phyloP scores from a whole-genome alignment of 345 rosid genomes.

The Laguncularia racemosa region DNA sequence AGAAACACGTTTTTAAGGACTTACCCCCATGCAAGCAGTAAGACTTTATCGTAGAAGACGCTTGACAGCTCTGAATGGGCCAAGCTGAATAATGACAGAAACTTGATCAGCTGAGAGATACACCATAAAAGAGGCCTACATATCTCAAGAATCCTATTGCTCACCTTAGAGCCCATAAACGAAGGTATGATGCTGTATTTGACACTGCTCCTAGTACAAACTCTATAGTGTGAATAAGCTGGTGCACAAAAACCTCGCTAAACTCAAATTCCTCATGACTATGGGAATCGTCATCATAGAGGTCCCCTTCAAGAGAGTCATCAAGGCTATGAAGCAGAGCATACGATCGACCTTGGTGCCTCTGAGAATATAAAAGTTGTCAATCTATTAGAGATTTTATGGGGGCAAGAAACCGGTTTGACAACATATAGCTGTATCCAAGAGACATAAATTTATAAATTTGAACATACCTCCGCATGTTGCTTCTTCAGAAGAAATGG shows the following conservation, averaged over 20 bases:
- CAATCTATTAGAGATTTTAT: neutral
- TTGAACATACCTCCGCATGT: conserved; percentile 35
- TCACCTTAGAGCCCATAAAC: conserved; percentile 70
- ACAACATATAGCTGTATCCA: neutral
- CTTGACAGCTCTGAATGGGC: conserved; percentile 67
- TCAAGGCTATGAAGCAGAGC: conserved; percentile 25
- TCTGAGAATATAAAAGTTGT: conserved; percentile 19
- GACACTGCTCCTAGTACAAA: conserved; percentile 67
- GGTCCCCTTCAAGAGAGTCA: conserved; percentile 41
- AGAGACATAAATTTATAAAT: neutral
- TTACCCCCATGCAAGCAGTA: conserved; percentile 58
- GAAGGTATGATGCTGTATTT: conserved; percentile 60
- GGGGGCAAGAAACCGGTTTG: neutral
- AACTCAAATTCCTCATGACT: conserved; percentile 56
- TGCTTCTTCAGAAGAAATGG: conserved; percentile 60
- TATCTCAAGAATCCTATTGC: conserved; percentile 3
- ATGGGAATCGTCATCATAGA: conserved; percentile 22
- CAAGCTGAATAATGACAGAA: conserved; percentile 27
- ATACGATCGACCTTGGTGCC: conserved; percentile 49
- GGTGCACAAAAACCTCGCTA: conserved; percentile 64
- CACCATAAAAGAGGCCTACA: neutral
- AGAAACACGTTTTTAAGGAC: conserved; percentile 1
- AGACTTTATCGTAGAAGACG: conserved; percentile 63
- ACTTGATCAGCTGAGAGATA: conserved; percentile 1
- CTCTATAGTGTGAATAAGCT: conserved; percentile 60